A percentile compares a stretch with the other conserved stretches of the same genome.
Evolutionary conservation across 768 basidiomycete species (phyloP).

Genomic region (Mycena polygramma): DNA sequence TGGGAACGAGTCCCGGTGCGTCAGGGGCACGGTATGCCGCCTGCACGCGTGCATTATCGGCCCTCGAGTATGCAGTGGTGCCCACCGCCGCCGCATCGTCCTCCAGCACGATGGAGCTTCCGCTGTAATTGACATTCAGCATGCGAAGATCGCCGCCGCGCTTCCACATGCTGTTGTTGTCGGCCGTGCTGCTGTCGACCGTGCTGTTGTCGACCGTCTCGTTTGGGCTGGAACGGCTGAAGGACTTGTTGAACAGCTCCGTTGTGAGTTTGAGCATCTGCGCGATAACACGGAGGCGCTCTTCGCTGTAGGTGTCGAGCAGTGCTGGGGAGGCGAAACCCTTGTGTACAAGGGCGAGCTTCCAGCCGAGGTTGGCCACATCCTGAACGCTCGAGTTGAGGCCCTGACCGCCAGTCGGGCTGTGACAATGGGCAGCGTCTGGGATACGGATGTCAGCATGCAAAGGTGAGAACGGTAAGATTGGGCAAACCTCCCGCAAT

Average conservation of each 20-base stretch:
- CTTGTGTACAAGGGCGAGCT: conserved; percentile 56
- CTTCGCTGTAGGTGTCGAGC: conserved; percentile 56
- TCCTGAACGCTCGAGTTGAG: conserved; percentile 54
- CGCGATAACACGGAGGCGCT: conserved; percentile 60
- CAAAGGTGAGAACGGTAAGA: too few species aligned
- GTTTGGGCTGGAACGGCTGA: conserved; percentile 21
- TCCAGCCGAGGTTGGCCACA: conserved; percentile 60
- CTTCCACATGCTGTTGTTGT: conserved; percentile 1
- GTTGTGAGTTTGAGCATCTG: conserved; percentile 59
- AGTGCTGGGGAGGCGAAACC: conserved; percentile 49
- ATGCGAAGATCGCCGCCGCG: conserved; percentile 44
- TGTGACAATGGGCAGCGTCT: conserved; percentile 61
- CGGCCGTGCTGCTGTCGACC: not conserved
- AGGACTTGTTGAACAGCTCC: conserved; percentile 41
- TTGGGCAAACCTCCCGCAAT: conserved; percentile 57
- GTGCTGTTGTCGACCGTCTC: conserved; percentile 14
- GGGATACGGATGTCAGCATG: not conserved
- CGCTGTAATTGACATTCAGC: conserved; percentile 61
- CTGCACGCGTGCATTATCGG: conserved; percentile 40
- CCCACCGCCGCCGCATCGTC: not conserved
- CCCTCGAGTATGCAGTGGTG: conserved; percentile 1
- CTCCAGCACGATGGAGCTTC: conserved; percentile 54
- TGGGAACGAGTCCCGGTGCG: conserved; percentile 42
- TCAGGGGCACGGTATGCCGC: conserved; percentile 53
- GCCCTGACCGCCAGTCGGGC: conserved; percentile 57